Base-by-base conservation (phyloP, 441 rosid genomes). In the California macrophylla region DNA sequence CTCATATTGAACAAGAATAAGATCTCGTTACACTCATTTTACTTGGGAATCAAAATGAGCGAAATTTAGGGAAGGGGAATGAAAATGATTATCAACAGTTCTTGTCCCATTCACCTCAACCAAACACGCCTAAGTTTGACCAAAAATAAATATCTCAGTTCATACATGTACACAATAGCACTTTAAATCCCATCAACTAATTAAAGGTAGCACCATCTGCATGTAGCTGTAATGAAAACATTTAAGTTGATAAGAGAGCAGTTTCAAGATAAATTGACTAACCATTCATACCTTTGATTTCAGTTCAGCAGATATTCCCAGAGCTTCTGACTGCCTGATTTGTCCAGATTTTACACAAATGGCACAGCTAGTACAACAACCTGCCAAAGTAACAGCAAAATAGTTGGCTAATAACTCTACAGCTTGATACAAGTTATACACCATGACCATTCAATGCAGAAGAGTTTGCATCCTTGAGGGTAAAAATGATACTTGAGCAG, bases 291-390 rank as follows among this genome's bases (percentile, higher is more conserved):
- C 98, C 97, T 91, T 86, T 0, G 86, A 82, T 81, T 86, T 93
- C 26, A 93, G 64, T 78, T 93, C 97, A 23, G 97, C 87, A 68
- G 97, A 93, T 78, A 93, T 91, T 68, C 98, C 97, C n/a, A 92
- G 80, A 10, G 98, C 96, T 84, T 92, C 96, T 3, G 96, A 96
- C 77, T 90, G 96, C 78, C 88, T 82, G 64, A 93, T 71, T 73
- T 91, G 75, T 72, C 98, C 98, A 67, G 97, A 89, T 84, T 88
- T 91, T 38, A 91, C 82, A 66, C 97, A 92, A 12, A 89, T 96
- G 1, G 98, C 97, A 76, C 96, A 91, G 71, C 98, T 92, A 68
- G 97, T 93, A 72, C 98, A 91, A 68, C 98, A 93, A 78, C 98
- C 97, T 93, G 85, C 71, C 2, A n/a, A n/a, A n/a, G n/a, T n/a